Percentiles rank a stretch among this genome's conserved stretches.
Conservation (phyloP, 176 grass and related monocot genomes). For the Aegilops umbellulata region DNA sequence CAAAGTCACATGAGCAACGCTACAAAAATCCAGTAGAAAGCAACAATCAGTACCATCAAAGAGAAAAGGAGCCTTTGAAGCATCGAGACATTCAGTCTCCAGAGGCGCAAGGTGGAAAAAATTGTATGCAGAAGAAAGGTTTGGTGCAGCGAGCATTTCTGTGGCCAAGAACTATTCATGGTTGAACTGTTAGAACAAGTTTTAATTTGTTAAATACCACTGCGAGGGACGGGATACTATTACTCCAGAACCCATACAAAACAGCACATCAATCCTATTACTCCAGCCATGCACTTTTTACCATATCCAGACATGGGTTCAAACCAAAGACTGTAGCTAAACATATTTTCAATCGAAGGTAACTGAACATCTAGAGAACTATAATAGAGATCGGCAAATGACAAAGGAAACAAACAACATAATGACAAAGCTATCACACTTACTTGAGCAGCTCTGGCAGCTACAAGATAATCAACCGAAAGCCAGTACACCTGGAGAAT, state of each 20-base stretch:
- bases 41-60: slow-evolving; percentile 28
- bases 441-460: slow-evolving; percentile 79
- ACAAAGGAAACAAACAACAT: slow-evolving; percentile 29
- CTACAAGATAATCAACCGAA: slow-evolving; percentile 84
- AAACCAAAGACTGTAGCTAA: neutral
- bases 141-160: neutral
- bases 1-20: slow-evolving; percentile 79
- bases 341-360: slow-evolving; percentile 21
- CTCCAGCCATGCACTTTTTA: neutral
- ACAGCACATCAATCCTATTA: neutral
- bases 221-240: neutral
- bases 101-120: slow-evolving; percentile 9
- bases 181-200: neutral
- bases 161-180: neutral
- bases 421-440: slow-evolving; percentile 25
- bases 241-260: neutral
- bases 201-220: slow-evolving; percentile 4
- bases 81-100: neutral
- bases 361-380: slow-evolving; percentile 15
- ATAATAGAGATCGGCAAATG: slow-evolving; percentile 10
- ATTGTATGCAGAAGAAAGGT: slow-evolving; percentile 4
- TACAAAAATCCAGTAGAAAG: slow-evolving; percentile 45
- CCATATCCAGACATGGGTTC: neutral
- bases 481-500: slow-evolving; percentile 93
- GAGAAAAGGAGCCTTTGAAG: neutral